Conservation (phyloP, 352 stramenopile genomes). For the Globisporangium cederbergense region DNA sequence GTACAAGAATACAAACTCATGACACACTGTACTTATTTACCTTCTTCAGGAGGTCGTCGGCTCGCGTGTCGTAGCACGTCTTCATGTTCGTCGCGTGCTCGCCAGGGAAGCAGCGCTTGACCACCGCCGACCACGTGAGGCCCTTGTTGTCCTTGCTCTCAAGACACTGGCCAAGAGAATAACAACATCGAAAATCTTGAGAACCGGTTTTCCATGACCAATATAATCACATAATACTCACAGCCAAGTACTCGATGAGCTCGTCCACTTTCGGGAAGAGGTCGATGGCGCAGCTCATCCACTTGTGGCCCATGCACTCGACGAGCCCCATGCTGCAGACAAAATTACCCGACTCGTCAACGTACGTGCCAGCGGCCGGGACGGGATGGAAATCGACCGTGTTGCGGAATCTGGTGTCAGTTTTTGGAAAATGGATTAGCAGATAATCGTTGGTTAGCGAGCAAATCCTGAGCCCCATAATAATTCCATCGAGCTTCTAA, state of each 20-base stretch:
- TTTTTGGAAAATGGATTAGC: too few species aligned
- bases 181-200: slow-evolving; percentile 10
- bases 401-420: slow-evolving; percentile 51
- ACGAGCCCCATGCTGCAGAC: slow-evolving; percentile 62
- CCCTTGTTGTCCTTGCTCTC: slow-evolving; percentile 79
- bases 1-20: too few species aligned
- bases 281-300: slow-evolving; percentile 71
- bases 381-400: slow-evolving; percentile 72
- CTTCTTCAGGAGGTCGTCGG: slow-evolving; percentile 50
- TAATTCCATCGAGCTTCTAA: neutral
- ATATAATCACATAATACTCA: slow-evolving; percentile 20
- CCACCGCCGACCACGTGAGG: slow-evolving; percentile 57
- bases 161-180: slow-evolving; percentile 35
- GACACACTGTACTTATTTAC: slow-evolving; percentile 15
- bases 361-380: slow-evolving; percentile 61
- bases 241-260: slow-evolving; percentile 58
- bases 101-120: slow-evolving; percentile 60
- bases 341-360: slow-evolving; percentile 57
- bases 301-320: slow-evolving; percentile 77
- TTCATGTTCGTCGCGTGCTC: slow-evolving; percentile 49
- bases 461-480: neutral
- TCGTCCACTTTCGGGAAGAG: slow-evolving; percentile 62
- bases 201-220: neutral
- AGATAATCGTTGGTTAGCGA: neutral
- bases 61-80: slow-evolving; percentile 62